phyloP scores from a whole-genome alignment of 257 asterid genomes.

The Coffea eugenioides region DNA sequence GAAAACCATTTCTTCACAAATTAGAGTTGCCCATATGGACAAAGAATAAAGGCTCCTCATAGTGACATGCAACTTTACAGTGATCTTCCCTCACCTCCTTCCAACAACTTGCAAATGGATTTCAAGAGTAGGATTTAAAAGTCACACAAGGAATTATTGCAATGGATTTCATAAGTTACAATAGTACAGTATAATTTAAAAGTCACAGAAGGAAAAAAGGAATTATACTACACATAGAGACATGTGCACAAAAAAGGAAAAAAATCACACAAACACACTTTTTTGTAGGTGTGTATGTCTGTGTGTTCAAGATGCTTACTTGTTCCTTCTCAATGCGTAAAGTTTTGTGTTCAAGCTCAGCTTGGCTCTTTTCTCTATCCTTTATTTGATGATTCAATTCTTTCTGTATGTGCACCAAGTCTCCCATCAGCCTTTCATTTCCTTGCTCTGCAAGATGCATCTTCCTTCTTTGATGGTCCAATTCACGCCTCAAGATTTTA shows the following conservation, averaged over 20 bases:
- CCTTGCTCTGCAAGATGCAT: slow-evolving; percentile 15
- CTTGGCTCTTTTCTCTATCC: slow-evolving; percentile 3
- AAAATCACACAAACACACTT: not conserved
- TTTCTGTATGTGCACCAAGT: not conserved
- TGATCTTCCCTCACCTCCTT: not conserved
- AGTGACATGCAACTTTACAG: not conserved
- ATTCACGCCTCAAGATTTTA: not conserved
- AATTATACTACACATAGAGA: too few species aligned
- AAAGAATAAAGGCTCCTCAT: not conserved
- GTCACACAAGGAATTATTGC: too few species aligned
- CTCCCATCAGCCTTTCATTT: slow-evolving; percentile 5
- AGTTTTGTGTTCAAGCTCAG: not conserved
- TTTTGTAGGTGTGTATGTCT: too few species aligned
- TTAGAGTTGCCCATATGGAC: not conserved
- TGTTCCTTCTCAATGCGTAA: slow-evolving; percentile 12
- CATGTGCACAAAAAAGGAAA: too few species aligned
- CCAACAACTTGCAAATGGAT: not conserved
- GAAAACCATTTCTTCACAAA: not conserved
- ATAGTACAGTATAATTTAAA: not conserved
- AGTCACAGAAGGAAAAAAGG: too few species aligned
- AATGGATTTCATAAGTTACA: not conserved
- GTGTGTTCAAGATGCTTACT: not conserved
- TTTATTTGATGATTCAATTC: slow-evolving; percentile 8
- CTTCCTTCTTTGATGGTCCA: slow-evolving; percentile 6
- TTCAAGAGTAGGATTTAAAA: too few species aligned